Conservation (phyloP, 441 rosid genomes). For the Iberis amara region DNA sequence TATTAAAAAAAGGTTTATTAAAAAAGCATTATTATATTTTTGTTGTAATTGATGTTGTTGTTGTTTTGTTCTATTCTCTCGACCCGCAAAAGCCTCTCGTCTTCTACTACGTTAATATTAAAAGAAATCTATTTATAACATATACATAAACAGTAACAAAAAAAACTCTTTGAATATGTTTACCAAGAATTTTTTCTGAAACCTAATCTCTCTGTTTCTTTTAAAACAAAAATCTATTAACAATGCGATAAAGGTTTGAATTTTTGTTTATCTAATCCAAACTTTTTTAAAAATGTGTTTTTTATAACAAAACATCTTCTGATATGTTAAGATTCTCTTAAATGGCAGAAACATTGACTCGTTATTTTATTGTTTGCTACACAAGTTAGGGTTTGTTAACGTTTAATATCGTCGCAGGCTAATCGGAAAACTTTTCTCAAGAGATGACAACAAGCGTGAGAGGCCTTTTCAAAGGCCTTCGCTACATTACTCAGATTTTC, state of each 20-base stretch:
- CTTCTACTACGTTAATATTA: not conserved
- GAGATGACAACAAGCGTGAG: constrained; percentile 30
- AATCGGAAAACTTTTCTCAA: not conserved
- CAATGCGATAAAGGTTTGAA: constrained; percentile 7
- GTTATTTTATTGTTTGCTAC: constrained; percentile 9
- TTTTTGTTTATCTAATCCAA: not conserved
- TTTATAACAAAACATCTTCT: not conserved
- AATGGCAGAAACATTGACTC: not conserved
- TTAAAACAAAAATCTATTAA: too few relatives aligned
- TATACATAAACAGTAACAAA: too few relatives aligned
- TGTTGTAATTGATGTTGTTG: too few relatives aligned
- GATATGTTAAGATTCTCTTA: not conserved
- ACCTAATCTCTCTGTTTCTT: constrained; percentile 9
- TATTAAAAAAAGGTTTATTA: too few relatives aligned
- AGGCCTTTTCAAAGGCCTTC: constrained; percentile 33
- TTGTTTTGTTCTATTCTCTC: not conserved
- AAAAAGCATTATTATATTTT: too few relatives aligned
- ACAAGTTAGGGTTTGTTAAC: constrained; percentile 22
- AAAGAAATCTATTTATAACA: too few relatives aligned
- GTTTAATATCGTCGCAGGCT: not conserved
- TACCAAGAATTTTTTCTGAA: constrained; percentile 20
- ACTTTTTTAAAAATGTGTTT: not conserved
- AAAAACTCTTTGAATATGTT: too few relatives aligned
- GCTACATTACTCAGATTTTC: constrained; percentile 33
- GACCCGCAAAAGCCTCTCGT: constrained; percentile 24